Percentiles rank a stretch among this genome's conserved stretches.
phyloP scores from a whole-genome alignment of 1,139 yeast genomes.

The Geotrichum candidum region DNA sequence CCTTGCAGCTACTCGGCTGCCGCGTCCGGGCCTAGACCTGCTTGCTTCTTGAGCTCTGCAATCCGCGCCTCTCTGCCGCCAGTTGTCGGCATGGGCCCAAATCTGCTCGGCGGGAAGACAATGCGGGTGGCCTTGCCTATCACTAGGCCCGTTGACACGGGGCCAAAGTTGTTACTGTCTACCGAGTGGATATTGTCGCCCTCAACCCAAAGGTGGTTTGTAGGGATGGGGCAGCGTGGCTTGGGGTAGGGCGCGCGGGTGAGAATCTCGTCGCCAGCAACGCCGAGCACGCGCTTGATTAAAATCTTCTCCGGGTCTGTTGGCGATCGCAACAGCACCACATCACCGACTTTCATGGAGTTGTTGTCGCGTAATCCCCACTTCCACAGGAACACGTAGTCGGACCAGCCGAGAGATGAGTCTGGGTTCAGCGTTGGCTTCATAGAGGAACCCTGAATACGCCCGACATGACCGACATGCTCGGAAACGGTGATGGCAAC shows the following conservation, averaged over 20 bases:
- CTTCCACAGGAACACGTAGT: constrained; percentile 68
- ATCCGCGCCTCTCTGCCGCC: constrained; percentile 34
- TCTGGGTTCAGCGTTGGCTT: constrained; percentile 82
- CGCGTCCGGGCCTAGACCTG: background rate
- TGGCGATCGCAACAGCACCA: constrained; percentile 74
- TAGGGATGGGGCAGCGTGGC: constrained; percentile 54
- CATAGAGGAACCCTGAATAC: constrained; percentile 83
- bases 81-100: constrained; percentile 28
- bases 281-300: constrained; percentile 71
- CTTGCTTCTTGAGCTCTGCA: constrained; percentile 12
- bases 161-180: constrained; percentile 82
- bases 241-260: constrained; percentile 66
- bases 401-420: constrained; percentile 43
- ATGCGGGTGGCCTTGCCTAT: constrained; percentile 63
- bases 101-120: constrained; percentile 62
- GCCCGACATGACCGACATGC: constrained; percentile 67
- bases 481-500: constrained; percentile 65
- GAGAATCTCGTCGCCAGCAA: constrained; percentile 60
- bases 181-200: constrained; percentile 86
- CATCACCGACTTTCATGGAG: constrained; percentile 52
- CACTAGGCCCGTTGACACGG: constrained; percentile 71
- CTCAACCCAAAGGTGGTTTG: constrained; percentile 88
- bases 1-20: background rate
- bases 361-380: constrained; percentile 47
- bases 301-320: constrained; percentile 63